A percentile compares a stretch with the other conserved stretches of the same genome.
Evolutionary conservation across 2,329 filamentous ascomycete species (phyloP).

Genomic region (Hypoxylon sp.): DNA sequence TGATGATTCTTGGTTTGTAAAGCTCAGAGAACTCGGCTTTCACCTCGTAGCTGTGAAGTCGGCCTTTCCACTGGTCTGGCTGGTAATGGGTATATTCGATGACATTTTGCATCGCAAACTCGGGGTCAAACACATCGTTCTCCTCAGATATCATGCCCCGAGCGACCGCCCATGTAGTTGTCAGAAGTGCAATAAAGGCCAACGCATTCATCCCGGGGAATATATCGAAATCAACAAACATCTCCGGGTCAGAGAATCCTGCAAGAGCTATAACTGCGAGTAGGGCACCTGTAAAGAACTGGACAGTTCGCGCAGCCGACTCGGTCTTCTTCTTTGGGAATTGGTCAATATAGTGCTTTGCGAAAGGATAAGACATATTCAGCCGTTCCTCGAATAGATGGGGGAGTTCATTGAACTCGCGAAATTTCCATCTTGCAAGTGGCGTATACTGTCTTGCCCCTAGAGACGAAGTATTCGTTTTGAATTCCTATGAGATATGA

Average conservation of each 20-base stretch:
- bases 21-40: slow-evolving; percentile 89
- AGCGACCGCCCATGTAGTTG: slow-evolving; percentile 84
- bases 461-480: slow-evolving; percentile 89
- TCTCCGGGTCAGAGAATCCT: slow-evolving; percentile 88
- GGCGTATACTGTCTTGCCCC: slow-evolving; percentile 93
- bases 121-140: slow-evolving; percentile 89
- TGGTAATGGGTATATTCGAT: slow-evolving; percentile 94
- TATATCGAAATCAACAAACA: slow-evolving; percentile 92
- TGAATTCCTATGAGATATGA: slow-evolving; percentile 79
- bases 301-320: slow-evolving; percentile 84
- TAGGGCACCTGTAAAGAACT: slow-evolving; percentile 88
- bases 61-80: slow-evolving; percentile 87
- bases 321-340: slow-evolving; percentile 96
- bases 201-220: slow-evolving; percentile 88
- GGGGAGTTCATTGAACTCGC: slow-evolving; percentile 96
- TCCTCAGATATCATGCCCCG: slow-evolving; percentile 89
- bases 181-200: slow-evolving; percentile 89
- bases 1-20: slow-evolving; percentile 91
- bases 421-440: slow-evolving; percentile 96
- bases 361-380: slow-evolving; percentile 95
- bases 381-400: slow-evolving; percentile 91
- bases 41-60: slow-evolving; percentile 94
- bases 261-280: slow-evolving; percentile 87
- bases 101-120: slow-evolving; percentile 88
- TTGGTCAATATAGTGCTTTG: slow-evolving; percentile 91